Base-by-base conservation (phyloP, 2,329 filamentous ascomycete genomes). In the Cladosporium sp. region DNA sequence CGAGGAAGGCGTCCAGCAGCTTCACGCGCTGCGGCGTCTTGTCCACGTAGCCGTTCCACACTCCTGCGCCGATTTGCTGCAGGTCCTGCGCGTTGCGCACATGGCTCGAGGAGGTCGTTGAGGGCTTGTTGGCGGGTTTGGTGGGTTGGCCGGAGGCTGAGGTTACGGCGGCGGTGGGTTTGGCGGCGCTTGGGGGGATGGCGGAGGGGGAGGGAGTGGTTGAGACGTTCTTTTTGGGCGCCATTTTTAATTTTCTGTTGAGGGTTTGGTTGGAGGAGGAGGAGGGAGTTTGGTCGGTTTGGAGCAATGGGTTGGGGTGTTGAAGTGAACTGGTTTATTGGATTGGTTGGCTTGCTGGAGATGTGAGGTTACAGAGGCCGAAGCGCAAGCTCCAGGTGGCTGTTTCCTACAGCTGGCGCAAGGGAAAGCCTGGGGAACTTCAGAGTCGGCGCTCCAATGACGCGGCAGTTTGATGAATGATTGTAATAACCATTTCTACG, bases 1-100 rank as follows among this genome's bases (percentile, higher is more conserved):
- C 81, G 80, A 98, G 84, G 69, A 98, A 98, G 30, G 80, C 80
- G 69, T 98, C 93, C 55, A 97, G 79, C 54, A 98, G 80, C 79
- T 95, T 93, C 41, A 86, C 92, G 55, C 92, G 83, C 77, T 95
- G 91, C 40, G 92, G 84, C 38, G 93, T 98, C 59, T 83, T 78
- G 59, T 85, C 74, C 49, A 84, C 68, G 71, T 98, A 98, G 70
- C 88, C 83, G 60, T 83, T 74, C 79, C 84, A 86, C 59, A 96
- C 77, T 64, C 83, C 83, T 50, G 77, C 61, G 38, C 84, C 73
- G 57, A 94, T 86, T 62, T 84, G 75, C 63, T 72, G 69, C 36
- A 71, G 65, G 50, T 70, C 67, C 55, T 67, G 59, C 12, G 61
- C 48, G 53, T 59, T 62, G 19, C 51, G 20, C 13, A 46, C 35